Conservation (phyloP, 768 basidiomycete species). For the Pisolithus microcarpus region DNA sequence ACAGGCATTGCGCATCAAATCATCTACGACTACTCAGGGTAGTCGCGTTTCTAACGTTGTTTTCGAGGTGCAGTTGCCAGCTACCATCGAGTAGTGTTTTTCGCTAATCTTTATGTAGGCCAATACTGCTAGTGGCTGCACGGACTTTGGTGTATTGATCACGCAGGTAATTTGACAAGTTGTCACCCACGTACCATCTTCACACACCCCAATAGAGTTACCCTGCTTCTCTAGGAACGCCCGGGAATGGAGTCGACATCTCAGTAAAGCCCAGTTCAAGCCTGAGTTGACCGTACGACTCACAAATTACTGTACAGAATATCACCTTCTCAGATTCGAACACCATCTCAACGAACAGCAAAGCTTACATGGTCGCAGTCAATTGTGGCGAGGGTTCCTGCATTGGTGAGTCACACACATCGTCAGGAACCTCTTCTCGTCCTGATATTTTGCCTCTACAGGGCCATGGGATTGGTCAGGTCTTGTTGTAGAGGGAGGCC, state of each 20-base stretch:
- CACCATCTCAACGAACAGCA: slow-evolving; percentile 34
- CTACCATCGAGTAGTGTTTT: background rate
- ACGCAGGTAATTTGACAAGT: slow-evolving; percentile 20
- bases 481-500: slow-evolving; percentile 40
- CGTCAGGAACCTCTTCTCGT: background rate
- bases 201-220: slow-evolving; percentile 38
- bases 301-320: slow-evolving; percentile 25
- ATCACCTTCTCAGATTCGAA: slow-evolving; percentile 43
- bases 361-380: slow-evolving; percentile 42
- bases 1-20: slow-evolving; percentile 60
- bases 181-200: no score
- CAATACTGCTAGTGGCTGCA: slow-evolving; percentile 46
- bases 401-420: slow-evolving; percentile 29
- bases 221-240: slow-evolving; percentile 42
- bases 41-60: slow-evolving; percentile 44
- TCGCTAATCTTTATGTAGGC: slow-evolving; percentile 24
- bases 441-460: slow-evolving; percentile 9
- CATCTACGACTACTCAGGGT: slow-evolving; percentile 35
- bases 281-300: background rate
- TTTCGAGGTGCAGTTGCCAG: slow-evolving; percentile 32
- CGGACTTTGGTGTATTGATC: slow-evolving; percentile 50
- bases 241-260: slow-evolving; percentile 50
- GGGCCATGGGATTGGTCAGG: slow-evolving; percentile 47
- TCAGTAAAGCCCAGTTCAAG: slow-evolving; percentile 36
- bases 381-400: slow-evolving; percentile 51